These are phyloP conservation scores for Vanrija pseudolonga DNA, from an alignment of 1,284 basidiomycete genomes.

Conservation along the genomic window DNA sequence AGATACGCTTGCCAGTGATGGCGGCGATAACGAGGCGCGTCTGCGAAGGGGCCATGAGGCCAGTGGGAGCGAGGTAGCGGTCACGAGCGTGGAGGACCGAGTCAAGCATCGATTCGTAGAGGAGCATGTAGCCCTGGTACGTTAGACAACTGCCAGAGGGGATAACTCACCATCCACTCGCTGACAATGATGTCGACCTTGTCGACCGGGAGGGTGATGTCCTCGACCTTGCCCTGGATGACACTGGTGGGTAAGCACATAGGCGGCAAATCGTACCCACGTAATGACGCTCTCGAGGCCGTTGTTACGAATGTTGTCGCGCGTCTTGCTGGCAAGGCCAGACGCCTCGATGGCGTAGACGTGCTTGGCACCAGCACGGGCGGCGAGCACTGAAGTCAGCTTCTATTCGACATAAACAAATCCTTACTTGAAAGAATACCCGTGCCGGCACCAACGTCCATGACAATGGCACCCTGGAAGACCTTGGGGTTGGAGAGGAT, in stretches of 20 bases:
- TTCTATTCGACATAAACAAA: background rate
- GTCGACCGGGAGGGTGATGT: slow-evolving; percentile 65
- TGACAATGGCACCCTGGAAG: slow-evolving; percentile 80
- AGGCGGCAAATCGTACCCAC: slow-evolving; percentile 47
- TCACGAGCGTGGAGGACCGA: slow-evolving; percentile 62
- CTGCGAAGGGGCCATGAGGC: slow-evolving; percentile 90
- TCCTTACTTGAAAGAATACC: slow-evolving; percentile 71
- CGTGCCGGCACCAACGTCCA: slow-evolving; percentile 94
- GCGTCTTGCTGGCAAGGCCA: slow-evolving; percentile 76
- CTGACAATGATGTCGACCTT: slow-evolving; percentile 91
- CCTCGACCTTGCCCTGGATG: slow-evolving; percentile 82
- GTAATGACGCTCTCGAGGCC: slow-evolving; percentile 71
- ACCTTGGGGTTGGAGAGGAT: slow-evolving; percentile 79
- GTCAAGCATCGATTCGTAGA: slow-evolving; percentile 97
- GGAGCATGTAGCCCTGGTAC: slow-evolving; percentile 63
- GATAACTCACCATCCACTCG: slow-evolving; percentile 75
- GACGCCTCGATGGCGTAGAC: slow-evolving; percentile 94
- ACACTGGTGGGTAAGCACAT: slow-evolving; percentile 54
- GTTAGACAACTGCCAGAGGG: too few species aligned
- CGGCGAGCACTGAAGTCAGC: slow-evolving; percentile 66
- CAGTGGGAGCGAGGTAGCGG: slow-evolving; percentile 57
- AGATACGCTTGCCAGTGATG: slow-evolving; percentile 69
- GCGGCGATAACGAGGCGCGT: slow-evolving; percentile 78
- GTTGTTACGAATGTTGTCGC: slow-evolving; percentile 75
- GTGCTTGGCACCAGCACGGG: slow-evolving; percentile 82